Conservation (phyloP, 225 moss, liverwort and hornwort species). For the Takakia lepidozioides region DNA sequence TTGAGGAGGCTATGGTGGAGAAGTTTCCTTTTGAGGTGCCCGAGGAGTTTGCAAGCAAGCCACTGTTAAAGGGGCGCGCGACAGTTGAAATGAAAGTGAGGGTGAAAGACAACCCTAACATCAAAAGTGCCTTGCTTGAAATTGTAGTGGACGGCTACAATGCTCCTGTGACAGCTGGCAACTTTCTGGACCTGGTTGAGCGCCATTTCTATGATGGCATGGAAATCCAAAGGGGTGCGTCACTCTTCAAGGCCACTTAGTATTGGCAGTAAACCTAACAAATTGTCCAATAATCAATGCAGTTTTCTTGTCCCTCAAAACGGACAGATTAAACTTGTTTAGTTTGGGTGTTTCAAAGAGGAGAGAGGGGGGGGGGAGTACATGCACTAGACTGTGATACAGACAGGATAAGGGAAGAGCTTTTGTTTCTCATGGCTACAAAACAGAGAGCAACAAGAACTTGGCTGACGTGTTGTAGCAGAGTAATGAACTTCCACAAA, state of each 20-base stretch:
- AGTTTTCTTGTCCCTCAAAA: too few relatives aligned
- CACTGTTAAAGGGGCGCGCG: constrained; percentile 81
- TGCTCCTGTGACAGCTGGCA: constrained; percentile 93
- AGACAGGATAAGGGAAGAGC: too few relatives aligned
- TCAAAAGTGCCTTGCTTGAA: constrained; percentile 62
- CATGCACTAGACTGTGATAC: too few relatives aligned
- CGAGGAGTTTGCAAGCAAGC: constrained; percentile 60
- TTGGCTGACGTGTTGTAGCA: too few relatives aligned
- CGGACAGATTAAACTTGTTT: background rate
- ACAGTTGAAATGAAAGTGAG: constrained; percentile 89
- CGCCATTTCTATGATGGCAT: constrained; percentile 97
- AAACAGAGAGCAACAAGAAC: too few relatives aligned
- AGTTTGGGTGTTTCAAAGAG: constrained; percentile 19
- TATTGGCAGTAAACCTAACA: too few relatives aligned
- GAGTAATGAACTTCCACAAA: too few relatives aligned
- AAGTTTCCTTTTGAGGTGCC: constrained; percentile 76
- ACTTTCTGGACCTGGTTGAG: constrained; percentile 84
- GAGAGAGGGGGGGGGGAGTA: too few relatives aligned
- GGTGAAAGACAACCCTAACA: constrained; percentile 91
- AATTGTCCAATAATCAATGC: too few relatives aligned
- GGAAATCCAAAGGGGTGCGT: constrained; percentile 90
- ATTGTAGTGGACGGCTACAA: constrained; percentile 95
- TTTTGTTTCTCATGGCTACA: too few relatives aligned
- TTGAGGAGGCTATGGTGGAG: constrained; percentile 89
- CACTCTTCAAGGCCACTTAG: too few relatives aligned